Evolutionary conservation across 192 early-diverging fungal genomes (phyloP).

Genomic region (Chytriomyces confervae): DNA sequence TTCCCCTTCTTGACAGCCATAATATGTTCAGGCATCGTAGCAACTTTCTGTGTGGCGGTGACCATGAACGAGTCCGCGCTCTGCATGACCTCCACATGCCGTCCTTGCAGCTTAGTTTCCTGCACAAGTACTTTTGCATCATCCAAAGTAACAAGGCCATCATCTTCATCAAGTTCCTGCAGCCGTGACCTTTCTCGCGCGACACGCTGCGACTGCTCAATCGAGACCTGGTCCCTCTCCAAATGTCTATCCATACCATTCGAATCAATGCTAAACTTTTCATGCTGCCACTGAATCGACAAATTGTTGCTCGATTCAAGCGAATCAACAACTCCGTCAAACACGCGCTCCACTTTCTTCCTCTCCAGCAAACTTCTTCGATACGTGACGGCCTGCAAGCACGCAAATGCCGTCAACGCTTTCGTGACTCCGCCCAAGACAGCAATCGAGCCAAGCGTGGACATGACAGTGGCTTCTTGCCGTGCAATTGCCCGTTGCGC

Average conservation of each 20-base stretch:
- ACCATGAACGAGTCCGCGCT: constrained; percentile 14
- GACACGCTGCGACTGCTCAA: no score
- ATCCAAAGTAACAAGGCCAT: constrained; percentile 25
- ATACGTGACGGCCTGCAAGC: constrained; percentile 82
- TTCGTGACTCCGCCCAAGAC: constrained; percentile 77
- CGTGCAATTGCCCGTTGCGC: not conserved
- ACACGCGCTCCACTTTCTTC: constrained; percentile 55
- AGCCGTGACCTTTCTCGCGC: no score
- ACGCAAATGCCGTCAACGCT: constrained; percentile 83
- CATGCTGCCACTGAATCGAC: constrained; percentile 11
- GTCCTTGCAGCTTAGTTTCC: constrained; percentile 21
- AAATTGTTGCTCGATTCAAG: constrained; percentile 14
- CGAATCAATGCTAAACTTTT: not conserved
- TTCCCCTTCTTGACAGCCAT: not conserved
- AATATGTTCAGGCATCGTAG: not conserved
- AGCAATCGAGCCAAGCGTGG: constrained; percentile 67
- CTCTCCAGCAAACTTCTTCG: constrained; percentile 56
- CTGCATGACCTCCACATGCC: constrained; percentile 25
- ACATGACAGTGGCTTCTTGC: constrained; percentile 54
- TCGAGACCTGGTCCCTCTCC: no score
- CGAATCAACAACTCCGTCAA: constrained; percentile 62
- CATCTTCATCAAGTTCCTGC: not conserved
- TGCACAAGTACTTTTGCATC: constrained; percentile 31
- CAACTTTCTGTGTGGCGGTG: not conserved
- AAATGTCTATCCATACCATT: not conserved